Conservation (phyloP, 805 yeast species). For the Kodamaea nitidulidarum region DNA sequence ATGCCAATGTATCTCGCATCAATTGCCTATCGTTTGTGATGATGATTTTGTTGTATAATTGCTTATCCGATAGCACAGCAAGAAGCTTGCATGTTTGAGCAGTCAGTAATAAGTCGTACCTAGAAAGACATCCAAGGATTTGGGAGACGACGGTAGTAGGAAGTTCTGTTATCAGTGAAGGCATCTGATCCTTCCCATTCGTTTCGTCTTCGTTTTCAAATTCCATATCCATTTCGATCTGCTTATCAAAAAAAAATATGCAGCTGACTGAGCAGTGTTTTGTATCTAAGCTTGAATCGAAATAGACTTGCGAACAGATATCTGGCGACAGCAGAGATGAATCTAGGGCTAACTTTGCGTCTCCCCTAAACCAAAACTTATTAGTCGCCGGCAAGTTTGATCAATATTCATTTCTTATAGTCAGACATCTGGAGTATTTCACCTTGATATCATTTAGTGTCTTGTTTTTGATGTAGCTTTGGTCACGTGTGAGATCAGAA, state of each 20-base stretch:
- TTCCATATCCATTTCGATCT: neutral
- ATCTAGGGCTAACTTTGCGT: too few species aligned
- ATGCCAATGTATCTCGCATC: conserved; percentile 6
- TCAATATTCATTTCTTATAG: too few species aligned
- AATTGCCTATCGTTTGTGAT: conserved; percentile 14
- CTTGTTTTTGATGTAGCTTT: too few species aligned
- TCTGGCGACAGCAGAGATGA: too few species aligned
- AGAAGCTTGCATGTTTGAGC: conserved; percentile 19
- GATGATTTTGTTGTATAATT: conserved; percentile 20
- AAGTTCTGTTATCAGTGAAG: neutral
- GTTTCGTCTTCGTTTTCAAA: neutral
- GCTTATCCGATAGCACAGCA: conserved; percentile 24
- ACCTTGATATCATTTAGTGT: too few species aligned
- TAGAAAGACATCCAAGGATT: conserved; percentile 19
- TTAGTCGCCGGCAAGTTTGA: too few species aligned
- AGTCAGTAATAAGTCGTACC: conserved; percentile 20
- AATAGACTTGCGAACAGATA: too few species aligned
- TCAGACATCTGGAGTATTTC: too few species aligned
- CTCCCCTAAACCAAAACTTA: too few species aligned
- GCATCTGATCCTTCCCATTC: neutral
- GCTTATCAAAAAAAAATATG: too few species aligned
- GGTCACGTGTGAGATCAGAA: neutral
- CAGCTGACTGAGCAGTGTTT: too few species aligned
- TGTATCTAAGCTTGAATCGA: too few species aligned
- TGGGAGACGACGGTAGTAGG: conserved; percentile 10